Evolutionary conservation across 352 stramenopile species (phyloP).

Genomic region (Phytophthora idaei): DNA sequence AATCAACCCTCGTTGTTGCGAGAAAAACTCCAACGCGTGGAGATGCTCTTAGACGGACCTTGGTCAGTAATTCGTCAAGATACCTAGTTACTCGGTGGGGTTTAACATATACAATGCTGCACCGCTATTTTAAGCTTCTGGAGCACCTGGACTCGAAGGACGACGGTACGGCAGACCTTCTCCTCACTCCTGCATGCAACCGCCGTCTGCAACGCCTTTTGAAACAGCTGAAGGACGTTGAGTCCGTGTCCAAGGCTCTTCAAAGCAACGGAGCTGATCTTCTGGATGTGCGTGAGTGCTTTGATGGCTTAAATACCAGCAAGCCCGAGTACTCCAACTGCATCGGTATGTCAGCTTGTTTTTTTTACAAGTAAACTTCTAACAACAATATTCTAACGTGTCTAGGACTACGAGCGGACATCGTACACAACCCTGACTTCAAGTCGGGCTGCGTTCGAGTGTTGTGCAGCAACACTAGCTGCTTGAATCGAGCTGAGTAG

Average conservation of each 20-base stretch:
- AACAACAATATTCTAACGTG: background rate
- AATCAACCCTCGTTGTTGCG: no score
- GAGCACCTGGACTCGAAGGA: conserved; percentile 10
- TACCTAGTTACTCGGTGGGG: no score
- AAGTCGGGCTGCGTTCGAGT: conserved; percentile 13
- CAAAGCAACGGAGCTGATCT: conserved; percentile 2
- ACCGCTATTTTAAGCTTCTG: conserved; percentile 12
- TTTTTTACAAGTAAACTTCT: background rate
- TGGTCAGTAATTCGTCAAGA: background rate
- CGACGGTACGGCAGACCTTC: conserved; percentile 2
- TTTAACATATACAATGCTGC: background rate
- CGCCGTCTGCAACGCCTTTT: background rate
- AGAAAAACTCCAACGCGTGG: no score
- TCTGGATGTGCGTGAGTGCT: conserved; percentile 5
- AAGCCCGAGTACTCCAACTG: conserved; percentile 6
- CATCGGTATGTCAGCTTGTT: conserved; percentile 9
- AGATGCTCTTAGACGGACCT: no score
- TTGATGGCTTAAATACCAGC: conserved; percentile 10
- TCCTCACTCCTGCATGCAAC: conserved; percentile 4
- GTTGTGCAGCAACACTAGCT: background rate
- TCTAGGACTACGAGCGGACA: conserved; percentile 7
- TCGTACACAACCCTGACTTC: conserved; percentile 12
- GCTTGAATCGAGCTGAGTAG: conserved; percentile 1
- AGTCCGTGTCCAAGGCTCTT: conserved; percentile 9
- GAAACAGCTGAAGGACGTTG: conserved; percentile 8